A percentile compares a stretch with the other conserved stretches of the same genome.
phyloP scores from a whole-genome alignment of 176 grass and related monocot species.

The Neostapfia colusana region DNA sequence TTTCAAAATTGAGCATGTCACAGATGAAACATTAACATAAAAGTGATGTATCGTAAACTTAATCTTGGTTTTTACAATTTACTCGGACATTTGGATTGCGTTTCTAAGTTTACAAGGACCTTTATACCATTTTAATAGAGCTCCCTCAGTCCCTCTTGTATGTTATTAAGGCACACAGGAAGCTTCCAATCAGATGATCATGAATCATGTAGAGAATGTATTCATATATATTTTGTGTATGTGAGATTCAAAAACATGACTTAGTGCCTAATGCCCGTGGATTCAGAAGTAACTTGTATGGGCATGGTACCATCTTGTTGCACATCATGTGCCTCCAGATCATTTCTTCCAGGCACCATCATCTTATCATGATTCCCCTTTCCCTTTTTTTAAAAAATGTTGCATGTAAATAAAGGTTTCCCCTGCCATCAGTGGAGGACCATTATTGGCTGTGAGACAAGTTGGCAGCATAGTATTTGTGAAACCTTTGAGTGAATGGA shows the following conservation, averaged over 20 bases:
- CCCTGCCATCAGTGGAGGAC: neutral
- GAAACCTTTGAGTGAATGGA: neutral
- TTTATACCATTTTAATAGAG: neutral
- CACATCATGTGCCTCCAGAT: neutral
- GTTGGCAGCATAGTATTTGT: neutral
- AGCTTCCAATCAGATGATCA: neutral
- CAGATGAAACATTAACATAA: neutral
- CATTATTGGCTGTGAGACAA: neutral
- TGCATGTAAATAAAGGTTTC: neutral
- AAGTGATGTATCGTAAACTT: neutral
- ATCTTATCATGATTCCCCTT: neutral
- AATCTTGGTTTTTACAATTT: neutral
- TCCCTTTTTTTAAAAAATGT: neutral
- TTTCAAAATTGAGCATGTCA: neutral
- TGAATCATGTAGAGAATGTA: neutral
- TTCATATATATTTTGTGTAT: neutral
- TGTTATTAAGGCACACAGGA: neutral
- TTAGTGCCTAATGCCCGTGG: neutral
- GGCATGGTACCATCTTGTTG: neutral
- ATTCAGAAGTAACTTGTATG: neutral
- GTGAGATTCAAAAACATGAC: neutral
- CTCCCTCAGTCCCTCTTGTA: conserved; percentile 12
- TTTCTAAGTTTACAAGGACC: conserved; percentile 1
- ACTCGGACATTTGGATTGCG: neutral
- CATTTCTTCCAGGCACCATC: neutral